These are phyloP conservation scores for Omphalotus guepiniiformis DNA, from an alignment of 768 basidiomycete species.

Conservation along the genomic window DNA sequence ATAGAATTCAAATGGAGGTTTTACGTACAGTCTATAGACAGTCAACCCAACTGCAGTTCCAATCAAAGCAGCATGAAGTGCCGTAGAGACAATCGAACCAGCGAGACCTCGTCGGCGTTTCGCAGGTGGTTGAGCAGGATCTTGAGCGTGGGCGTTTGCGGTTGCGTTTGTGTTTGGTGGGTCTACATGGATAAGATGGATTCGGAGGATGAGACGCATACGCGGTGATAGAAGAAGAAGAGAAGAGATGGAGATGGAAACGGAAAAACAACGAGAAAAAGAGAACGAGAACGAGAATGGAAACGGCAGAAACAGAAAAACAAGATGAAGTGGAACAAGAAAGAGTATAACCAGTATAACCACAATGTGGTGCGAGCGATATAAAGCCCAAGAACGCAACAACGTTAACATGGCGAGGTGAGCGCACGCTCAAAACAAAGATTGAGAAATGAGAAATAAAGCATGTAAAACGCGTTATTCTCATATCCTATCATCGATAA, in stretches of 20 bases:
- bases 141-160: background rate
- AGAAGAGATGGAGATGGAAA: conserved; percentile 6
- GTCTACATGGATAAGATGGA: conserved; percentile 59
- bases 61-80: conserved; percentile 80
- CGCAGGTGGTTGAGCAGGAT: conserved; percentile 43
- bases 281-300: conserved; percentile 9
- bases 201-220: conserved; percentile 13
- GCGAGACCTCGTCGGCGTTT: conserved; percentile 81
- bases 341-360: conserved; percentile 10
- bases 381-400: too few species aligned
- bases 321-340: conserved; percentile 5
- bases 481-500: too few species aligned
- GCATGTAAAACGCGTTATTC: too few species aligned
- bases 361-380: too few species aligned
- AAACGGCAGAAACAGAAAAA: conserved; percentile 5
- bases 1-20: background rate
- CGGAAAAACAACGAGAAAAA: conserved; percentile 11
- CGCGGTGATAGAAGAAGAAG: conserved; percentile 10
- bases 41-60: conserved; percentile 85
- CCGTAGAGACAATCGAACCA: conserved; percentile 79
- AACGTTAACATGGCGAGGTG: too few species aligned
- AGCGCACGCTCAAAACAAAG: too few species aligned
- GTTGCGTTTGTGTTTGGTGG: too few species aligned
- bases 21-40: conserved; percentile 77
- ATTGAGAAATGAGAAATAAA: too few species aligned